Percentiles rank a stretch among this genome's conserved stretches.
Conservation (phyloP, 2,329 filamentous ascomycete genomes). For the Chalaropsis ovoidea region DNA sequence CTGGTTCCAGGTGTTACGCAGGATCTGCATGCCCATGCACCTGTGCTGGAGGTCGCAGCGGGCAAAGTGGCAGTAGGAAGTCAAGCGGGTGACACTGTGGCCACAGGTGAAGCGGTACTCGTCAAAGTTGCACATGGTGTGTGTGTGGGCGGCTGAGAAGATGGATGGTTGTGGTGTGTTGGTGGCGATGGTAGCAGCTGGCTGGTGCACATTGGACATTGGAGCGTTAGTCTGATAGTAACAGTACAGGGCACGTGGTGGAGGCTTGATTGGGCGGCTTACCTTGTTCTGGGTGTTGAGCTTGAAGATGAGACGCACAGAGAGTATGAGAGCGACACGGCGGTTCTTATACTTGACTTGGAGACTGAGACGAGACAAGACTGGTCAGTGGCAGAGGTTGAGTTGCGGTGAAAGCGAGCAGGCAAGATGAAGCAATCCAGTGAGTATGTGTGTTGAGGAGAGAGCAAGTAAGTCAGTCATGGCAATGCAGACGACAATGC, state of each 20-base stretch:
- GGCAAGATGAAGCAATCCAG: not conserved
- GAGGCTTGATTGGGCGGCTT: no score
- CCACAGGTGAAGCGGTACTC: slow-evolving; percentile 57
- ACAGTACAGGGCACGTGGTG: no score
- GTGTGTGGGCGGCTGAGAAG: not conserved
- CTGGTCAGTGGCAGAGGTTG: not conserved
- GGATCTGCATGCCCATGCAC: slow-evolving; percentile 57
- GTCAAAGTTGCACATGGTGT: slow-evolving; percentile 60
- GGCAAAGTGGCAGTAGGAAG: slow-evolving; percentile 64
- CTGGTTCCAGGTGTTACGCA: slow-evolving; percentile 51
- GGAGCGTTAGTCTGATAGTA: no score
- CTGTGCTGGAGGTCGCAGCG: slow-evolving; percentile 61
- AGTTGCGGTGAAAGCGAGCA: no score
- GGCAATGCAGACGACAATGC: not conserved
- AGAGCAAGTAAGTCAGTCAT: not conserved
- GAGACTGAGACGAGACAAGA: not conserved
- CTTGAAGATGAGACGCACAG: not conserved
- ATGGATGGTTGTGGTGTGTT: not conserved
- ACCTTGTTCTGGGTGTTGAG: not conserved
- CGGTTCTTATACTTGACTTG: not conserved
- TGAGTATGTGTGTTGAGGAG: not conserved
- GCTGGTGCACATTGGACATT: no score
- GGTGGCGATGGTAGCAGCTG: no score
- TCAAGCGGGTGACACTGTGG: slow-evolving; percentile 49
- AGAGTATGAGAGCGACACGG: not conserved